phyloP scores from a whole-genome alignment of 805 yeast species.

The Grigorovia humatica region DNA sequence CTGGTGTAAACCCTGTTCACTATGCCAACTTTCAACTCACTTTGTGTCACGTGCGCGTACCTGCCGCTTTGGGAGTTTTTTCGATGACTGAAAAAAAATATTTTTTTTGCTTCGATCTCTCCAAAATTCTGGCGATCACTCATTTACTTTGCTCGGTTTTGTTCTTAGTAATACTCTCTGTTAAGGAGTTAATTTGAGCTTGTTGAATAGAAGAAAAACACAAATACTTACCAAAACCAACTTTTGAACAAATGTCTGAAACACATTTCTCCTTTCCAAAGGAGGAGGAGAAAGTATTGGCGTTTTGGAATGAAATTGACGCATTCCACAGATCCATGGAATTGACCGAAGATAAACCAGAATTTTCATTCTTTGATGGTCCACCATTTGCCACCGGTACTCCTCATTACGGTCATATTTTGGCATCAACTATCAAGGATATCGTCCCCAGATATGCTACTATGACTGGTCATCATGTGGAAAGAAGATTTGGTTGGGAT shows the following conservation, averaged over 20 bases:
- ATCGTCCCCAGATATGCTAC: constrained; percentile 96
- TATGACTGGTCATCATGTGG: constrained; percentile 94
- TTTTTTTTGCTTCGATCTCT: no score
- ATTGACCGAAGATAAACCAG: constrained; percentile 74
- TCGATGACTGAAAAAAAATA: no score
- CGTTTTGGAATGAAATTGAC: constrained; percentile 79
- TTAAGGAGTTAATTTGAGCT: no score
- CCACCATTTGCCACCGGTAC: constrained; percentile 99
- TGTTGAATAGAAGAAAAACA: no score
- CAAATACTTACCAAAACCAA: no score
- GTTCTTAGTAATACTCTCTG: no score
- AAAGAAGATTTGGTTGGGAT: constrained; percentile 99
- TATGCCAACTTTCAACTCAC: no score
- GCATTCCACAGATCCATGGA: constrained; percentile 87
- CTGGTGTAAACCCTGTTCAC: no score
- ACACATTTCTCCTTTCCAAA: constrained; percentile 62
- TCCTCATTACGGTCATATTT: constrained; percentile 96
- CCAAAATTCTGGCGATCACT: no score
- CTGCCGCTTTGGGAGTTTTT: no score
- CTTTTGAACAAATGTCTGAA: constrained; percentile 27
- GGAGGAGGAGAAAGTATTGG: constrained; percentile 78
- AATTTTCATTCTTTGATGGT: constrained; percentile 92
- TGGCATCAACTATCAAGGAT: constrained; percentile 95
- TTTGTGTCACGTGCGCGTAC: no score
- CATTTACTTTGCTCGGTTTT: no score